phyloP scores from a whole-genome alignment of 768 basidiomycete genomes.

The Auriculariales sp. region DNA sequence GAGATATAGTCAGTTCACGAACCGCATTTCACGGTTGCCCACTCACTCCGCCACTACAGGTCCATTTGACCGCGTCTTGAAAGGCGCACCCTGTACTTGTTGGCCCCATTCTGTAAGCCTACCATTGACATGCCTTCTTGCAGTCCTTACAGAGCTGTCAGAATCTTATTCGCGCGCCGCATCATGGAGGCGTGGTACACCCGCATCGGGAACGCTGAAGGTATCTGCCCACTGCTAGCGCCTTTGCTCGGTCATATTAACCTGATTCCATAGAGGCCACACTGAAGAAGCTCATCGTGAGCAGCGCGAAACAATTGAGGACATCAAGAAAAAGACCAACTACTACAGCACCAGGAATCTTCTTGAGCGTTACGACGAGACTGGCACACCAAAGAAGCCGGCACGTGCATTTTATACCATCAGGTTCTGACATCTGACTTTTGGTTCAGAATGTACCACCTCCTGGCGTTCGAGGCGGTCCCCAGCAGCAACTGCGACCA shows the following conservation, averaged over 20 bases:
- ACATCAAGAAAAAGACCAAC: constrained; percentile 96
- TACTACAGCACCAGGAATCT: constrained; percentile 86
- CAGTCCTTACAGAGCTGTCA: constrained; percentile 15
- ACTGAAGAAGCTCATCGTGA: constrained; percentile 56
- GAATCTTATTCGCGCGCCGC: constrained; percentile 62
- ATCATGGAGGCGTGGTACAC: constrained; percentile 78
- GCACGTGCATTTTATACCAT: too few species aligned
- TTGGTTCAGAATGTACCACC: too few species aligned
- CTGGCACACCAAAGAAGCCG: constrained; percentile 14
- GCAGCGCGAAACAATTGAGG: constrained; percentile 78
- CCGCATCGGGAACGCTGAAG: constrained; percentile 67
- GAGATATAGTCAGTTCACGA: too few species aligned
- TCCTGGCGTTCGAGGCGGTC: too few species aligned
- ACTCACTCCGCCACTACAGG: too few species aligned
- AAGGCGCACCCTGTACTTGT: too few species aligned
- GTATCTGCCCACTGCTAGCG: constrained; percentile 23
- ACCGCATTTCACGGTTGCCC: too few species aligned
- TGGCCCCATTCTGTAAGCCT: constrained; percentile 2
- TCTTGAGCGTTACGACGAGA: constrained; percentile 78
- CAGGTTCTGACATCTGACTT: too few species aligned
- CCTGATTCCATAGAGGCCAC: constrained; percentile 48
- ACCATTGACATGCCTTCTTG: background rate
- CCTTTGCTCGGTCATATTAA: background rate
- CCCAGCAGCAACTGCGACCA: too few species aligned
- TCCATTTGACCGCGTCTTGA: too few species aligned